Evolutionary conservation across 1,284 basidiomycete genomes (phyloP).

Genomic region (Marasmius tenuissimus): DNA sequence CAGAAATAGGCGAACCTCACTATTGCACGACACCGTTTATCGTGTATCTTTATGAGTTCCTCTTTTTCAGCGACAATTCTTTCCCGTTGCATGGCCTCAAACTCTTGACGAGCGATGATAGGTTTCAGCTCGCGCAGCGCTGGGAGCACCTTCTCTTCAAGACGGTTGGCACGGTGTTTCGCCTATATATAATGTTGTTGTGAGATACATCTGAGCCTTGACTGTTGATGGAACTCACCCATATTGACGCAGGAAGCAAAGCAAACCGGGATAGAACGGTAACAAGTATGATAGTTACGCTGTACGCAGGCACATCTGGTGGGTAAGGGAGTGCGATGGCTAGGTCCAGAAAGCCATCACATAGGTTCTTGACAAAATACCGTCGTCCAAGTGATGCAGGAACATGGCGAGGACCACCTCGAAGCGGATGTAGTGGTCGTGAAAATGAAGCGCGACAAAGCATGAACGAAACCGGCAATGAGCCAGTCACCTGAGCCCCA

Average conservation of each 20-base stretch:
- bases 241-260: constrained; percentile 77
- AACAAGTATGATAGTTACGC: constrained; percentile 75
- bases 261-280: constrained; percentile 67
- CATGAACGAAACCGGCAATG: neutral
- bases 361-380: constrained; percentile 10
- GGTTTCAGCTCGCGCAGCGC: constrained; percentile 57
- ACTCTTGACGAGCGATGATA: constrained; percentile 48
- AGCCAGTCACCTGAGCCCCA: neutral
- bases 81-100: constrained; percentile 59
- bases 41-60: constrained; percentile 47
- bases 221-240: constrained; percentile 52
- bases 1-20: constrained; percentile 28
- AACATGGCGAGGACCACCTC: neutral
- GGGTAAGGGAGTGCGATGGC: constrained; percentile 71
- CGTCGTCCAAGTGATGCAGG: constrained; percentile 5
- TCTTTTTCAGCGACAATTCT: constrained; percentile 56
- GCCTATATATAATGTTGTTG: constrained; percentile 40
- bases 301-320: constrained; percentile 64
- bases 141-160: constrained; percentile 71
- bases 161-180: constrained; percentile 60
- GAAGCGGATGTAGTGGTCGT: constrained; percentile 2
- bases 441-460: neutral
- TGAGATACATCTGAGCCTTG: neutral
- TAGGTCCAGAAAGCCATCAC: constrained; percentile 54
- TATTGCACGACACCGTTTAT: constrained; percentile 44